Evolutionary conservation across 2,329 filamentous ascomycete genomes (phyloP), one percentile per base, ranked within the genome.

Genomic region (Fusarium temperatum): DNA sequence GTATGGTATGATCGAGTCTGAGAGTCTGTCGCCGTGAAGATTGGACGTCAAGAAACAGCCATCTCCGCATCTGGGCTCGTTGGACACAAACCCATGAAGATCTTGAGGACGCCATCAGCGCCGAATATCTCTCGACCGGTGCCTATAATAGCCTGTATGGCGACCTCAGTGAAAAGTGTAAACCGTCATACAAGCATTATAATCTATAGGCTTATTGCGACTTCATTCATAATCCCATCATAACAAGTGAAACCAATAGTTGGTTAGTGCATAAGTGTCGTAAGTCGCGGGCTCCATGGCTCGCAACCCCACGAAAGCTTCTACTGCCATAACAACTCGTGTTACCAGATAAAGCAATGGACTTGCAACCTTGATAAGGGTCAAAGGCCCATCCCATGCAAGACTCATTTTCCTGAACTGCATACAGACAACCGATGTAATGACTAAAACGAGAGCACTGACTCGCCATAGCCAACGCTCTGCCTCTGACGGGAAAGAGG

Each of bases 321-420:
- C 63, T 14, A 56, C 63, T 14, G 58, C 59, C 59, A 64, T 72
- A 17, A 72, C 24, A 12, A 68, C 50, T 41, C 70, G 48, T 22
- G 63, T 72, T 14, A 35, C 41, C 38, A 70, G 68, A 57, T 72
- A 72, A 22, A 72, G 45, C 11, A 72, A 24, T 12, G 58, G 68
- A 17, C 69, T 71, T 18, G 39, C 55, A 26, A 57, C 26, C 32
- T 68, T 68, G 30, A 68, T 32, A 12, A 63, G 17, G 4, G 70
- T 68, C 50, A 63, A 20, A 8, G 53, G n/a, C 6, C 63, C 48
- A 17, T 68, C 22, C 63, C 68, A 72, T 8, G 15, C 44, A 3
- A 68, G 38, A 28, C 38, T 61, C 50, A 71, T 72, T 26, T 48
- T 68, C 15, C 69, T 55, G 22, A 61, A 63, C 30, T 68, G 48